These are phyloP conservation scores for Zizania latifolia DNA, from an alignment of 176 grass and related monocot species.

Conservation along the genomic window DNA sequence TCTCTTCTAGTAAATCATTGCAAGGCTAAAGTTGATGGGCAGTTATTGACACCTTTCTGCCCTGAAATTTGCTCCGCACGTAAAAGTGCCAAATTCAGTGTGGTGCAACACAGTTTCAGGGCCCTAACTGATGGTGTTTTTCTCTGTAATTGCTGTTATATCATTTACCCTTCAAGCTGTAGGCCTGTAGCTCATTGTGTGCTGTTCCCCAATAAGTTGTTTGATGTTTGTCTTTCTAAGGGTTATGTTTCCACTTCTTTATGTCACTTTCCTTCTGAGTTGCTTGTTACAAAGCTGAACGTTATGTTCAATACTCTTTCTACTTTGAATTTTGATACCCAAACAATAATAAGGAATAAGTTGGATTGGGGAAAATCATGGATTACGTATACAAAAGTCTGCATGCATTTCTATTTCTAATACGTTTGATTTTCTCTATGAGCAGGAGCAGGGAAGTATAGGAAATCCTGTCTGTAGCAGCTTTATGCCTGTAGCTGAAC, in stretches of 20 bases:
- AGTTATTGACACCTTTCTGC: not conserved
- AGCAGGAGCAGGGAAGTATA: slow-evolving; percentile 76
- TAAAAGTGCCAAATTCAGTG: not conserved
- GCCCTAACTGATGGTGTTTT: not conserved
- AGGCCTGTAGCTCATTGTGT: not conserved
- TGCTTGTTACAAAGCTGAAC: not conserved
- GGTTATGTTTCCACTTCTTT: not conserved
- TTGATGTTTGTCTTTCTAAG: not conserved
- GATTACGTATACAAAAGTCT: slow-evolving; percentile 1
- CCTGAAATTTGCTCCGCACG: not conserved
- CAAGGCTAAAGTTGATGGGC: not conserved
- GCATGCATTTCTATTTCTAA: slow-evolving; percentile 14
- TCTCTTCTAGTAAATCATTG: too few species aligned
- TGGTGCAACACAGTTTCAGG: not conserved
- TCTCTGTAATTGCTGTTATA: not conserved
- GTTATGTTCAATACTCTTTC: not conserved
- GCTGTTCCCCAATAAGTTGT: not conserved
- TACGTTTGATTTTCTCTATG: slow-evolving; percentile 13
- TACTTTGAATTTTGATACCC: slow-evolving; percentile 1
- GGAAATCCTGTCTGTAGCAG: slow-evolving; percentile 58
- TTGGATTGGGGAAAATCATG: not conserved
- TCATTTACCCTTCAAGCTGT: not conserved
- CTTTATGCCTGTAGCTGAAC: slow-evolving; percentile 55
- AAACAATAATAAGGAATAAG: not conserved
- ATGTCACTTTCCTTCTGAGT: not conserved